Evolutionary conservation across 2,329 filamentous ascomycete species (phyloP).

Genomic region (Neocatenulostroma microsporum): DNA sequence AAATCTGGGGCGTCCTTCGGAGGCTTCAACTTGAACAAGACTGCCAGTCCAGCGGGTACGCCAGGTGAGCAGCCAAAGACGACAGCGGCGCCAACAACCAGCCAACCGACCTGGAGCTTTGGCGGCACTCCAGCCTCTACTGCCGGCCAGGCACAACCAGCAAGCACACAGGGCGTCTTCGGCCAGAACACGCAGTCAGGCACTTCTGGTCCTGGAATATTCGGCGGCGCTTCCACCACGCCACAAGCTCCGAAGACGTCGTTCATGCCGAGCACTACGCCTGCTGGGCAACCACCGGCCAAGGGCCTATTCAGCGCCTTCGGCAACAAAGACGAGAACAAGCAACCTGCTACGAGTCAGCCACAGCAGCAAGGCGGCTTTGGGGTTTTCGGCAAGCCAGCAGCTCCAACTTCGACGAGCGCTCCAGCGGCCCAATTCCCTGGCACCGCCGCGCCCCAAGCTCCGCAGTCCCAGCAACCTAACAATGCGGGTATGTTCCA

Average conservation of each 20-base stretch:
- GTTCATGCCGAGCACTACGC: slow-evolving; percentile 16
- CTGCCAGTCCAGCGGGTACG: slow-evolving; percentile 1
- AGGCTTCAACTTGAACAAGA: not conserved
- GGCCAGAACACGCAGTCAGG: too few relatives aligned
- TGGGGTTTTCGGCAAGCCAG: not conserved
- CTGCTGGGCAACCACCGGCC: slow-evolving; percentile 18
- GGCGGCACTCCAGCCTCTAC: not conserved
- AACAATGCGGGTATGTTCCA: too few relatives aligned
- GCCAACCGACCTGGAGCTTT: not conserved
- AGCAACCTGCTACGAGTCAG: not conserved
- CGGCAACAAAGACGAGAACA: slow-evolving; percentile 1
- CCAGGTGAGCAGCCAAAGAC: slow-evolving; percentile 3
- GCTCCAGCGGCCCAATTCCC: not conserved
- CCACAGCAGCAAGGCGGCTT: not conserved
- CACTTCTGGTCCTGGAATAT: slow-evolving; percentile 9
- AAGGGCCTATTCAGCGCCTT: slow-evolving; percentile 1
- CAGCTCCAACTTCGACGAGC: not conserved
- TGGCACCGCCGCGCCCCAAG: not conserved
- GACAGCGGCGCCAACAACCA: not conserved
- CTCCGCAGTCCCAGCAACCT: not conserved
- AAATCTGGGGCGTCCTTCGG: not conserved
- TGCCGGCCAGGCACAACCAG: not conserved
- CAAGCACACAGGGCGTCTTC: not conserved
- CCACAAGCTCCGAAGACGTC: slow-evolving; percentile 18
- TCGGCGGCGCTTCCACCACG: slow-evolving; percentile 11